Evolutionary conservation across 2,329 filamentous ascomycete genomes (phyloP).

Genomic region (Sarocladium kiliense): DNA sequence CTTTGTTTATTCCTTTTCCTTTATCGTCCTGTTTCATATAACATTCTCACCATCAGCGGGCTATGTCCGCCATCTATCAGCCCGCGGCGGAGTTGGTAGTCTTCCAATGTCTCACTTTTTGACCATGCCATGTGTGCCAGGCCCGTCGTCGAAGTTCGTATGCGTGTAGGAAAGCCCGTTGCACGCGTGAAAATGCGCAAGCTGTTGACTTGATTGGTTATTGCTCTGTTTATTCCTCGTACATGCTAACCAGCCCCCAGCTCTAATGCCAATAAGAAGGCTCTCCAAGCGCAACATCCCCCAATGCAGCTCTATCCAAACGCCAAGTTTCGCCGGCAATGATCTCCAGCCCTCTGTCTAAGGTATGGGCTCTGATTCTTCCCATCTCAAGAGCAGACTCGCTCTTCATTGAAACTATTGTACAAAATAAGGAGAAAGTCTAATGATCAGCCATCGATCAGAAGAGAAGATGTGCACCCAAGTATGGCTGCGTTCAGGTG

Average conservation of each 20-base stretch:
- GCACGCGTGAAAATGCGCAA: not conserved
- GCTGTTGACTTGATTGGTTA: not conserved
- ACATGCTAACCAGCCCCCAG: not conserved
- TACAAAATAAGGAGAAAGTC: not conserved
- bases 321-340: slow-evolving; percentile 2
- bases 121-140: too few relatives aligned
- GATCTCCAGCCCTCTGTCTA: not conserved
- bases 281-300: not conserved
- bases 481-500: not conserved
- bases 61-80: not conserved
- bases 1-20: not conserved
- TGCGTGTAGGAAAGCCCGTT: not conserved
- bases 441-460: not conserved
- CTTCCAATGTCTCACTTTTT: not conserved
- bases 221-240: not conserved
- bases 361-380: not conserved
- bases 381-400: not conserved
- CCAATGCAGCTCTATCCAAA: not conserved
- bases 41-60: not conserved
- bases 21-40: not conserved
- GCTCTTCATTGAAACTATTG: too few relatives aligned
- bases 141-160: too few relatives aligned
- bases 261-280: not conserved
- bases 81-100: not conserved
- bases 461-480: not conserved